phyloP scores from a whole-genome alignment of 768 basidiomycete species.

The Termitomyces bulborhizus region DNA sequence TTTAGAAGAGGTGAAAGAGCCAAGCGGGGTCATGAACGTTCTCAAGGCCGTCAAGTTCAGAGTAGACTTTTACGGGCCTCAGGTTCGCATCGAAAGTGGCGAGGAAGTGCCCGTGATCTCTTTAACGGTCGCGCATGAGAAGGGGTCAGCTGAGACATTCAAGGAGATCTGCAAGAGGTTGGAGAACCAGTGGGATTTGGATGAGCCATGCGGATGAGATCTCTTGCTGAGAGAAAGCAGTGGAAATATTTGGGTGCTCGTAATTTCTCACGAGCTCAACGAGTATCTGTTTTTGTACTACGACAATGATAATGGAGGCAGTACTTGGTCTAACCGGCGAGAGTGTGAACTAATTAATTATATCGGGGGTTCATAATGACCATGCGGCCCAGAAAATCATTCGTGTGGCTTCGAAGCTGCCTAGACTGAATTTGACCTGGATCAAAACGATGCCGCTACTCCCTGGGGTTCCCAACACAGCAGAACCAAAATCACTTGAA shows the following conservation, averaged over 20 bases:
- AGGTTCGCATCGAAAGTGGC: conserved; percentile 30
- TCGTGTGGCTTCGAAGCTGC: background rate
- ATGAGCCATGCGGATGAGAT: conserved; percentile 15
- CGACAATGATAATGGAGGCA: background rate
- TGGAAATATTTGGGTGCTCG: background rate
- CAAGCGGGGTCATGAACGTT: conserved; percentile 42
- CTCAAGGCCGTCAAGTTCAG: conserved; percentile 77
- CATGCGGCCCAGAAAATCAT: background rate
- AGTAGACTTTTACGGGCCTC: conserved; percentile 59
- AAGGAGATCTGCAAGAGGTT: conserved; percentile 66
- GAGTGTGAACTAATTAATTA: background rate
- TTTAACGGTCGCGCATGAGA: conserved; percentile 74
- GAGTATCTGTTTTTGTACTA: background rate
- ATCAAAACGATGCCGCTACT: background rate
- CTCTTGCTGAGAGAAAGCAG: background rate
- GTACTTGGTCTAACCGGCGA: background rate
- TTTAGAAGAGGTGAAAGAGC: conserved; percentile 59
- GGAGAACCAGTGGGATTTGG: conserved; percentile 65
- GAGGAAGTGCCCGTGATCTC: conserved; percentile 38
- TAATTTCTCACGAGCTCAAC: background rate
- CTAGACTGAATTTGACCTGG: background rate
- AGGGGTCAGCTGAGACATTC: conserved; percentile 80
- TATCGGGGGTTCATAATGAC: background rate
- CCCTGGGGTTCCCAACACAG: too few relatives aligned
- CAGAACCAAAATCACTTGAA: background rate